A percentile compares a stretch with the other conserved stretches of the same genome.
Conservation (phyloP, 805 yeast species). For the Saccharomycopsis capsularis region DNA sequence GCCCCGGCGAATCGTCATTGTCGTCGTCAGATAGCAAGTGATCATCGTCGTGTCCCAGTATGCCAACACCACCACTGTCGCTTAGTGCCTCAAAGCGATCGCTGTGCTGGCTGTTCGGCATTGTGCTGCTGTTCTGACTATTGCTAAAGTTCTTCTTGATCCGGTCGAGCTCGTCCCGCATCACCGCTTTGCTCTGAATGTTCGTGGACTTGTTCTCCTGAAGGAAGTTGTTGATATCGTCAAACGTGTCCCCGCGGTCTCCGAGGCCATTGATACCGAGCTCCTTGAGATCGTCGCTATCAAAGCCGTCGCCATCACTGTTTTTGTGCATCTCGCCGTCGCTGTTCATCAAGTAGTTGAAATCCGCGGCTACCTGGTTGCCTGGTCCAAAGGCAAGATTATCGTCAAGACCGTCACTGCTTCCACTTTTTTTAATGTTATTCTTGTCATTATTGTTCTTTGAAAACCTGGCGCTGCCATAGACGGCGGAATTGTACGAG, state of each 20-base stretch:
- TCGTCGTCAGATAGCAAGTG: background rate
- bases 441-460: no score
- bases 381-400: no score
- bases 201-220: conserved; percentile 1
- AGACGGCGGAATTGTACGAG: background rate
- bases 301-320: background rate
- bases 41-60: no score
- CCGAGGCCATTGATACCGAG: conserved; percentile 1
- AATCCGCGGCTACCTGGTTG: background rate
- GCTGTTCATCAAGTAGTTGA: background rate
- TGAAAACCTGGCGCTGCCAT: background rate
- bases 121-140: background rate
- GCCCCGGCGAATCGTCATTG: background rate
- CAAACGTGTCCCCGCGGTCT: background rate
- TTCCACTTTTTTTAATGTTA: background rate
- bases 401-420: no score
- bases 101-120: background rate
- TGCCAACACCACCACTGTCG: no score
- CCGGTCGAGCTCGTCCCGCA: background rate
- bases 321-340: background rate
- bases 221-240: conserved; percentile 8
- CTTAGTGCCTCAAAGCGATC: background rate
- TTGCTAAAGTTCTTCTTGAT: background rate
- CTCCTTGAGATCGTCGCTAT: conserved; percentile 4
- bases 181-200: background rate